These are phyloP conservation scores for Kodamaea suecica DNA, from an alignment of 1,139 yeast genomes.

Conservation along the genomic window DNA sequence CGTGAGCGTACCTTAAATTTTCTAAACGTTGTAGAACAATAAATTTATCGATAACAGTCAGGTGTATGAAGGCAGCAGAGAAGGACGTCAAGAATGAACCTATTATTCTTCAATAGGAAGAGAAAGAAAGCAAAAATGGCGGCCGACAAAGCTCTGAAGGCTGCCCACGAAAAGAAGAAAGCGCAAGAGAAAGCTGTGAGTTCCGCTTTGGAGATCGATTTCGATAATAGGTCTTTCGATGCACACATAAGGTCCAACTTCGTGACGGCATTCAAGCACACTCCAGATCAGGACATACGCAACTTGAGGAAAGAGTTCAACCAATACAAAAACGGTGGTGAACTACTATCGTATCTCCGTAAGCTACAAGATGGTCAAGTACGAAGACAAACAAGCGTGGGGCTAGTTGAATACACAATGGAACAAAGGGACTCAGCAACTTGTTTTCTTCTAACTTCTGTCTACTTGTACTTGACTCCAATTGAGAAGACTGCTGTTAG, in stretches of 20 bases:
- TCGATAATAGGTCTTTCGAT: neutral
- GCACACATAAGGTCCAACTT: neutral
- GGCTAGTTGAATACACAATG: neutral
- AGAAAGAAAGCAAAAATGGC: neutral
- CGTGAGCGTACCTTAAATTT: too few relatives aligned
- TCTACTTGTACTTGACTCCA: neutral
- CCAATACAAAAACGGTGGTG: neutral
- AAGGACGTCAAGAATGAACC: too few relatives aligned
- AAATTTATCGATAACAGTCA: too few relatives aligned
- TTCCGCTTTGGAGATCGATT: neutral
- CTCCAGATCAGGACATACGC: neutral
- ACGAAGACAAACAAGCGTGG: neutral
- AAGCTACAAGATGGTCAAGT: neutral
- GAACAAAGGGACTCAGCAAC: neutral
- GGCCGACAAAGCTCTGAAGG: neutral
- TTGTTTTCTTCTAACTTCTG: neutral
- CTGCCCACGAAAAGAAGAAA: constrained; percentile 1
- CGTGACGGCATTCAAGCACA: neutral
- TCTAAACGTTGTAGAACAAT: too few relatives aligned
- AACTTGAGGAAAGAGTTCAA: neutral
- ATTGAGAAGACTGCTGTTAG: neutral
- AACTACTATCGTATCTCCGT: neutral
- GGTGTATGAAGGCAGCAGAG: too few relatives aligned
- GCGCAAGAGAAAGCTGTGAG: neutral
- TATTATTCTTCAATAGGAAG: neutral